Percentiles rank a stretch among this genome's conserved stretches.
These are phyloP conservation scores for Fusarium chuoi DNA, from an alignment of 2,329 filamentous ascomycete genomes.

Conservation along the genomic window DNA sequence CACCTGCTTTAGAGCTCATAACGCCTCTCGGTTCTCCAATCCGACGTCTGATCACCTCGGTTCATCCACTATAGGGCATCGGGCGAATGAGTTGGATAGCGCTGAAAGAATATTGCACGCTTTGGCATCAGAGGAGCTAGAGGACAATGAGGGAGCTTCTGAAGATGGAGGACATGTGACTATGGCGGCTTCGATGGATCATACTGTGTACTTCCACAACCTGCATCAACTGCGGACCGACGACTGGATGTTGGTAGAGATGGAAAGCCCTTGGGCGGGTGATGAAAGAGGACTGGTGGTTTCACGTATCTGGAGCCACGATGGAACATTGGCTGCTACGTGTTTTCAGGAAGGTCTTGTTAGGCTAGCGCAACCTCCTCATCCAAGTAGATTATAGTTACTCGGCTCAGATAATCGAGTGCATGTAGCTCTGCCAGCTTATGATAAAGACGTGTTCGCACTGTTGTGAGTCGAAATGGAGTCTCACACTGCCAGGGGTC, in stretches of 20 bases:
- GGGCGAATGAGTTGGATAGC: too few relatives aligned
- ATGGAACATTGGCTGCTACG: not conserved
- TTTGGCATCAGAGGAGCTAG: too few relatives aligned
- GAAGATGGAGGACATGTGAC: not conserved
- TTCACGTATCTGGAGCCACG: not conserved
- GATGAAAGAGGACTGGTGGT: not conserved
- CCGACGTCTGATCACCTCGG: too few relatives aligned
- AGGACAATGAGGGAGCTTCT: too few relatives aligned
- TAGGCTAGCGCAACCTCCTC: not conserved
- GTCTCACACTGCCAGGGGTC: too few relatives aligned
- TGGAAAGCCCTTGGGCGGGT: not conserved
- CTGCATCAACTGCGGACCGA: not conserved
- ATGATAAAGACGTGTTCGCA: too few relatives aligned
- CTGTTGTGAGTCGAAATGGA: too few relatives aligned
- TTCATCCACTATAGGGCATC: too few relatives aligned
- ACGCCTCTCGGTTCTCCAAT: too few relatives aligned
- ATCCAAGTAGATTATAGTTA: not conserved
- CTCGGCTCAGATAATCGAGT: fast-evolving
- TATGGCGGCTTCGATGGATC: not conserved
- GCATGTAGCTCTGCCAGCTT: fast-evolving
- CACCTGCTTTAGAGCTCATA: too few relatives aligned
- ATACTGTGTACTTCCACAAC: not conserved
- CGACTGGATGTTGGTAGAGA: not conserved
- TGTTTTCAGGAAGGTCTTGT: not conserved
- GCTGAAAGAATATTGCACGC: too few relatives aligned